Base-by-base conservation (phyloP, 2,329 filamentous ascomycete species). In the Scytalidium sp. region DNA sequence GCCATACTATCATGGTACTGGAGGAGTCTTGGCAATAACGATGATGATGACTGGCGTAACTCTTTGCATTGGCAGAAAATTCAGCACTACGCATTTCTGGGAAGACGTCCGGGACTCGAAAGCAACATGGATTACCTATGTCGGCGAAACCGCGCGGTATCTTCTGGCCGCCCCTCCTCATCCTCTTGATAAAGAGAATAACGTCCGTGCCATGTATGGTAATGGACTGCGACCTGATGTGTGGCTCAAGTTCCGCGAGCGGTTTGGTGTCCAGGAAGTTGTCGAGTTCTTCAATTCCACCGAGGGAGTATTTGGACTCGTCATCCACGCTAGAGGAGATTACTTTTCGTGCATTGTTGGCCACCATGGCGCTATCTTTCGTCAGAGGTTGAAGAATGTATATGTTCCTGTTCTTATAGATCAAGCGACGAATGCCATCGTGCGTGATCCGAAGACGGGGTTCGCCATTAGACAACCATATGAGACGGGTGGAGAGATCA, bases 211-310 rank as follows among this genome's bases (percentile, higher is more conserved):
- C 45, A 84, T 85, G 69, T 84, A 77, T 59, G 84, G 84, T 50
- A 88, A 88, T 60, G 84, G 84, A 1, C 72, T 87, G 58, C 75
- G 84, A 1, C 84, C 84, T 0, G 85, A 89, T 58, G 81, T 88
- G 1, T 89, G 85, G 85, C 67, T 59, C 27, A 66, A 75, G 19
- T 88, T 88, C 65, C 70, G 78, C 39, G 78, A 85, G 43, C 75
- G 84, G 11, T 87, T 87, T 62, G 78, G 76, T 46, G 78, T 88
- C 56, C 67, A 75, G 11, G 75, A 79, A 22, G 80, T 92, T 2
- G 73, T 72, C 52, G 88, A 92, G 65, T 90, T 92, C 69, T 92
- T 90, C 74, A 88, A 86, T 64, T 87, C 84, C 50, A 88, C 85
- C 1, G 88, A 92, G 66, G 85, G 87, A 23, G 75, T 89, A 45